Conservation (phyloP, 2,329 filamentous ascomycete species). For the Graphium sp. region DNA sequence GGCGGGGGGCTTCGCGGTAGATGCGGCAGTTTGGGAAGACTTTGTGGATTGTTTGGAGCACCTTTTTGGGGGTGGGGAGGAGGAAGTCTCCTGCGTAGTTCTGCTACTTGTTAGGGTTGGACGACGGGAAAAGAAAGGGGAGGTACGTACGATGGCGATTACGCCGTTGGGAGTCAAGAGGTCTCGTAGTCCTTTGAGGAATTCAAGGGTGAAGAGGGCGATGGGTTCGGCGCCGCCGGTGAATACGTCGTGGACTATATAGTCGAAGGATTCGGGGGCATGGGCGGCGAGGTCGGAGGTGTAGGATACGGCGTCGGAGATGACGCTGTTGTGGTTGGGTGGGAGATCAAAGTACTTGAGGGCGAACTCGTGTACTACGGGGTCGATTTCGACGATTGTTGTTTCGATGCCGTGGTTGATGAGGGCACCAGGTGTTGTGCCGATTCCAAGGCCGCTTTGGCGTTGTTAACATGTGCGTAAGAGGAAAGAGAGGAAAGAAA, state of each 20-base stretch:
- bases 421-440: slow-evolving; percentile 75
- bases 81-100: slow-evolving; percentile 89
- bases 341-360: slow-evolving; percentile 68
- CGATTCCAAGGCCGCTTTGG: slow-evolving; percentile 69
- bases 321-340: slow-evolving; percentile 58
- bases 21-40: slow-evolving; percentile 84
- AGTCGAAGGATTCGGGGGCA: slow-evolving; percentile 49
- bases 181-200: slow-evolving; percentile 51
- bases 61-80: slow-evolving; percentile 57
- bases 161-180: slow-evolving; percentile 66
- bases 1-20: slow-evolving; percentile 59
- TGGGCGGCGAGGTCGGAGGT: slow-evolving; percentile 26
- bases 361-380: slow-evolving; percentile 72
- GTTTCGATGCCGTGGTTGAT: slow-evolving; percentile 81
- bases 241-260: slow-evolving; percentile 95
- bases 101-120: slow-evolving; percentile 20
- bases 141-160: slow-evolving; percentile 63
- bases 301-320: slow-evolving; percentile 69
- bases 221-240: slow-evolving; percentile 89
- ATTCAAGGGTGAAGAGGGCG: slow-evolving; percentile 73
- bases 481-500: neutral
- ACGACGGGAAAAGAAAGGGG: neutral
- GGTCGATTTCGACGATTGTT: slow-evolving; percentile 89
- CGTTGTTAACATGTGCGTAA: neutral
- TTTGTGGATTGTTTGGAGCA: slow-evolving; percentile 65